Conservation (phyloP, 2,329 filamentous ascomycete species). For the Diplodia corticola region DNA sequence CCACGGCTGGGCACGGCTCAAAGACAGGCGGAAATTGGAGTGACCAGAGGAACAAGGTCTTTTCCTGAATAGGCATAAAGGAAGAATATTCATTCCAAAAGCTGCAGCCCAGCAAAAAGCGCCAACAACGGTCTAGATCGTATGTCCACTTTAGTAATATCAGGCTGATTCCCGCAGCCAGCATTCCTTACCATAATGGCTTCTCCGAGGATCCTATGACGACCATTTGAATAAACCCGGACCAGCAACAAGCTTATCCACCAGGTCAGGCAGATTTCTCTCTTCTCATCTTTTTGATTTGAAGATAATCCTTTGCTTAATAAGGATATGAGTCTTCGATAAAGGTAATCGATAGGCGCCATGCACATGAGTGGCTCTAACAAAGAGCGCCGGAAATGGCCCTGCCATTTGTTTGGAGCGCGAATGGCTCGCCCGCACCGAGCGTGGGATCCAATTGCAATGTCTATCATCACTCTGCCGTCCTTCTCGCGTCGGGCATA, state of each 20-base stretch:
- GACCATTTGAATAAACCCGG: not conserved
- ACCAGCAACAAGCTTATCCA: not conserved
- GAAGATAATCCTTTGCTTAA: not conserved
- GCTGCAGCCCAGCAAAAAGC: not conserved
- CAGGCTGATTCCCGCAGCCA: not conserved
- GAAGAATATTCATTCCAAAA: not conserved
- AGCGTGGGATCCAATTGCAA: not conserved
- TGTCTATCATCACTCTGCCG: not conserved
- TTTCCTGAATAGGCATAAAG: not conserved
- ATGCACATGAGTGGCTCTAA: not conserved
- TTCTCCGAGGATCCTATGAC: not conserved
- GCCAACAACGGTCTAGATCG: not conserved
- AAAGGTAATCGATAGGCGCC: not conserved
- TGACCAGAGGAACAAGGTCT: not conserved
- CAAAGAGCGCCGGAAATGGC: not conserved
- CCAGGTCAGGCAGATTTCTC: not conserved
- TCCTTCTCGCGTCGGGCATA: conserved; percentile 43
- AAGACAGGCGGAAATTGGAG: conserved; percentile 11
- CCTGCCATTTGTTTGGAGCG: not conserved
- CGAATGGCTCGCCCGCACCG: not conserved
- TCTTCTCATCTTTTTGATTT: not conserved
- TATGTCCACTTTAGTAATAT: not conserved
- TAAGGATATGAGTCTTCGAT: not conserved
- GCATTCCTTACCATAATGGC: not conserved
- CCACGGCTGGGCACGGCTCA: not conserved